phyloP scores from a whole-genome alignment of 2,329 filamentous ascomycete species.

The Apiospora koreana region DNA sequence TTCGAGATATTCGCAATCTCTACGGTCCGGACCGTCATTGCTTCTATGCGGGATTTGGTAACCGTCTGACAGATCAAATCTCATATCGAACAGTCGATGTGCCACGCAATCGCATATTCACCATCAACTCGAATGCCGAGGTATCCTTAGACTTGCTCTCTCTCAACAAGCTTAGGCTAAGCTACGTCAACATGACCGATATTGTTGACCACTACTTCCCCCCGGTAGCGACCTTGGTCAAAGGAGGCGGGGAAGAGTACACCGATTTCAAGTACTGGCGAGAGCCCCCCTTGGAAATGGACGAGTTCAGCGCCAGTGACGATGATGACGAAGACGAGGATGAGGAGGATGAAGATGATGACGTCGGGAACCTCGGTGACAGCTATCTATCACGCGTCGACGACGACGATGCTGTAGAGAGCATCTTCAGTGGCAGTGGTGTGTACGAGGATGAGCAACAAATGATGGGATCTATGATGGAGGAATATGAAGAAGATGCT shows the following conservation, averaged over 20 bases:
- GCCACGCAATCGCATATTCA: slow-evolving; percentile 91
- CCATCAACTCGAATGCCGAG: slow-evolving; percentile 97
- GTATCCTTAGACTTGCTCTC: slow-evolving; percentile 88
- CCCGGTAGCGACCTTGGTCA: slow-evolving; percentile 82
- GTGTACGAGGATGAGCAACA: slow-evolving; percentile 46
- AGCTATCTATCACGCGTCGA: slow-evolving; percentile 43
- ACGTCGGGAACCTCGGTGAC: slow-evolving; percentile 45
- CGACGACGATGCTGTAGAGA: slow-evolving; percentile 42
- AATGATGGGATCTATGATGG: slow-evolving; percentile 41
- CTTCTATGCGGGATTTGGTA: slow-evolving; percentile 97
- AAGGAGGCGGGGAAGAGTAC: slow-evolving; percentile 88
- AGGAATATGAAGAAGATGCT: slow-evolving; percentile 35
- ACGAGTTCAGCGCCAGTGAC: slow-evolving; percentile 83
- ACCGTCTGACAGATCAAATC: slow-evolving; percentile 92
- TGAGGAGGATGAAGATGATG: slow-evolving; percentile 39
- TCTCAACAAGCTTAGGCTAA: slow-evolving; percentile 93
- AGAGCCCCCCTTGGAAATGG: slow-evolving; percentile 77
- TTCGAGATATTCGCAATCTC: slow-evolving; percentile 88
- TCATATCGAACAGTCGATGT: slow-evolving; percentile 97
- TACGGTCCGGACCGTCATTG: slow-evolving; percentile 78
- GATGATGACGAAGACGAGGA: slow-evolving; percentile 36
- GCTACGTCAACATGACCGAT: slow-evolving; percentile 95
- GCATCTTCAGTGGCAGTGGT: slow-evolving; percentile 43
- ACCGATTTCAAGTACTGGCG: slow-evolving; percentile 99
- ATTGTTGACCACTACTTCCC: slow-evolving; percentile 98